Percentiles rank a stretch among this genome's conserved stretches.
Evolutionary conservation across 768 basidiomycete genomes (phyloP).

Genomic region (Lentinula edodes): DNA sequence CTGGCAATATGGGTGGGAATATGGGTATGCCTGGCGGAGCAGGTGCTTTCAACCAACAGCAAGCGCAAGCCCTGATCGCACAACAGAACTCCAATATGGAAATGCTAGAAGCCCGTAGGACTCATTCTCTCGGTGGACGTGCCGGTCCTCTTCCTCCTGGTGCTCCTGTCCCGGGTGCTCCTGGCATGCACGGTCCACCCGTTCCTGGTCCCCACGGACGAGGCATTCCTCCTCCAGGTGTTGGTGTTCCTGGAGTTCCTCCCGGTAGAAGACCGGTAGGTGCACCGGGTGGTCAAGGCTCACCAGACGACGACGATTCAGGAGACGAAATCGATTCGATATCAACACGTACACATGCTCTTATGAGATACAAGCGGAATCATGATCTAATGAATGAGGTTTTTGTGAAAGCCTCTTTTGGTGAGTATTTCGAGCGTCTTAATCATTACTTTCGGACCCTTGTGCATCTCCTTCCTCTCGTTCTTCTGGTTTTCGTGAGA

Average conservation of each 20-base stretch:
- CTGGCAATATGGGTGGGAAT: constrained; percentile 6
- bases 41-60: constrained; percentile 23
- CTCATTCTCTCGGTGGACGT: constrained; percentile 36
- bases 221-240: neutral
- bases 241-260: constrained; percentile 19
- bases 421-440: constrained; percentile 21
- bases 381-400: constrained; percentile 84
- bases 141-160: constrained; percentile 13
- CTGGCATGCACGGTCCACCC: neutral
- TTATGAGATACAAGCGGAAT: constrained; percentile 71
- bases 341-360: constrained; percentile 65
- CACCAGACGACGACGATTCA: neutral
- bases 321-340: constrained; percentile 63
- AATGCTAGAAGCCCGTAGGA: constrained; percentile 58
- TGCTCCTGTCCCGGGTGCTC: neutral
- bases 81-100: constrained; percentile 75
- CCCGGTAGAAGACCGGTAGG: constrained; percentile 20
- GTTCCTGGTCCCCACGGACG: neutral
- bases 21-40: constrained; percentile 13
- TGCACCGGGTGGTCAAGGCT: neutral
- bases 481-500: neutral
- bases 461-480: neutral
- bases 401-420: constrained; percentile 68
- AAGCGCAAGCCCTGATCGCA: constrained; percentile 62
- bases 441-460: neutral